A percentile compares a stretch with the other conserved stretches of the same genome.
phyloP scores from a whole-genome alignment of 192 early-diverging fungal genomes.

The Nowakowskiella sp. region DNA sequence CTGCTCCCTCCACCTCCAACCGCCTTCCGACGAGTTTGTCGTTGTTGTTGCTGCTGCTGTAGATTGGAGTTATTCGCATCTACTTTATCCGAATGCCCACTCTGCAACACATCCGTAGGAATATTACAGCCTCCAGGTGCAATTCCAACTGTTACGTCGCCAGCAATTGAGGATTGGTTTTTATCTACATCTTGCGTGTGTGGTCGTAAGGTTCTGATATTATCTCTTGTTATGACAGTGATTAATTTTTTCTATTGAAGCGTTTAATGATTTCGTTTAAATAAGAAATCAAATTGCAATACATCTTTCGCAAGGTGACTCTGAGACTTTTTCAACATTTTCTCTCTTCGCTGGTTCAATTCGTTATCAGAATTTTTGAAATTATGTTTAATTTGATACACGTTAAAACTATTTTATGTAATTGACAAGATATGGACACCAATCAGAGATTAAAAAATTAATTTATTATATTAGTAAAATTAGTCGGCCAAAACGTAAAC shows the following conservation, averaged over 20 bases:
- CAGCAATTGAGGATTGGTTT: slow-evolving; percentile 6
- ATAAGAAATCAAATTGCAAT: too few relatives aligned
- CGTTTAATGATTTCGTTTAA: too few relatives aligned
- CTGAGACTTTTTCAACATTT: too few relatives aligned
- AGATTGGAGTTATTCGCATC: neutral
- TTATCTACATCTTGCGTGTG: slow-evolving; percentile 26
- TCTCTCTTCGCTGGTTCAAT: too few relatives aligned
- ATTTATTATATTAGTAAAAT: too few relatives aligned
- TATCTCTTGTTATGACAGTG: slow-evolving; percentile 51
- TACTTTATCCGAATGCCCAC: neutral
- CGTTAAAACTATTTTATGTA: too few relatives aligned
- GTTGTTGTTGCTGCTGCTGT: neutral
- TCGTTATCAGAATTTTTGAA: too few relatives aligned
- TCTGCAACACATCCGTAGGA: neutral
- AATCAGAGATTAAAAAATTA: too few relatives aligned
- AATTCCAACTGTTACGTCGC: neutral
- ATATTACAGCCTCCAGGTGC: neutral
- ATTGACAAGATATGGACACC: too few relatives aligned
- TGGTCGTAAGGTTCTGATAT: slow-evolving; percentile 43
- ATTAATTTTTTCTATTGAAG: slow-evolving; percentile 43
- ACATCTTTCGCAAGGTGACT: too few relatives aligned
- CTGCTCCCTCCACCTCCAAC: slow-evolving; percentile 3
- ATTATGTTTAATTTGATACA: too few relatives aligned
- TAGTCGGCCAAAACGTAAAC: too few relatives aligned
- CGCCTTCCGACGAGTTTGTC: neutral